Evolutionary conservation across 345 rosid genomes (phyloP), one percentile per base, ranked within the genome.

Genomic region (Cardamine resedifolia): DNA sequence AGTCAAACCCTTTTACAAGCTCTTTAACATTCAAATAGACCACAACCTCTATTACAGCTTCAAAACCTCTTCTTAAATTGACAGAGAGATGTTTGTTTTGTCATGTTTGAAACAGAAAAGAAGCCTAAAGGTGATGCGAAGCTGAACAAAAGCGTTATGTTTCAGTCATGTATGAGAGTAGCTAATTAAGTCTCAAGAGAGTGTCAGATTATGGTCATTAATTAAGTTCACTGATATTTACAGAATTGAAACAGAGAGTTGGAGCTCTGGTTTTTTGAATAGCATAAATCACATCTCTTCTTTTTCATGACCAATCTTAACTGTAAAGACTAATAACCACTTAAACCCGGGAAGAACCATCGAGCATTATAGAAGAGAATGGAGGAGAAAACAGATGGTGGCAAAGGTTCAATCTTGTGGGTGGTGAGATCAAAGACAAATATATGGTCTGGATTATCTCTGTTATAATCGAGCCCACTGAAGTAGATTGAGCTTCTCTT

Each of bases 81-180:
- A 26, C 61, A 50, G 18, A 67, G 52, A 69, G 58, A 15, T 26
- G 64, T 43, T 61, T 58, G 48, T 58, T 79, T 49, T 11, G 11
- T 4, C 34, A 58, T 49, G 69, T 62, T 45, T 65, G 79, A 55
- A 68, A 79, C 96, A 90, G 97, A 87, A 71, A 93, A 88, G 87
- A 88, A 88, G 75, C 80, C 71, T 21, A 61, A 79, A 55, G 79
- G 69, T 64, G 83, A 83, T 76, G 68, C 86, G 3, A 80, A 84
- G 82, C 87, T 84, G 85, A 90, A 81, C 83, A 87, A 82, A 68
- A 90, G 97, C 3, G 82, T 81, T 23, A n/a, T 94, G 98, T 79
- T 79, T 86, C 88, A 62, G 80, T 94, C 84, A 81, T 87, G 81
- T 93, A 81, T 81, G 75, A 47, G 71, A 36, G 55, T 49, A 41